Percentiles rank a stretch among this genome's conserved stretches.
Evolutionary conservation across 164 flowering plant species (phyloP).

Genomic region (Amborella trichopoda): DNA sequence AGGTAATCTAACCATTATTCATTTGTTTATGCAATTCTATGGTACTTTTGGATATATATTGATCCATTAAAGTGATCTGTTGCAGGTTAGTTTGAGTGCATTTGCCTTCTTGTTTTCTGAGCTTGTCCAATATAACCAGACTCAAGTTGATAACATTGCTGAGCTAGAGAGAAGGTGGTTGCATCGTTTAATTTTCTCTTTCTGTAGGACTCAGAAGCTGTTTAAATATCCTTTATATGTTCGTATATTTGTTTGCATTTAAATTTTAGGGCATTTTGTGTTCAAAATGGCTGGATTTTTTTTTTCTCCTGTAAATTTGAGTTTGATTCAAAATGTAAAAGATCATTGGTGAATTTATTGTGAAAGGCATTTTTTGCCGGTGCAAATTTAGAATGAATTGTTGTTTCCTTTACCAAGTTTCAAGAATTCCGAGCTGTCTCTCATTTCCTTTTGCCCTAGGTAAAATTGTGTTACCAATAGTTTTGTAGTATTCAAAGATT

Average conservation of each 20-base stretch:
- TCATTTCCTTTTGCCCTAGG: no score
- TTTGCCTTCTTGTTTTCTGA: conserved; percentile 93
- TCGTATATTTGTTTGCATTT: not conserved
- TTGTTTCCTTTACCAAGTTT: no score
- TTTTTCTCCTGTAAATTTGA: no score
- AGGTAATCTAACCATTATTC: conserved; percentile 30
- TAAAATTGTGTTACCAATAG: no score
- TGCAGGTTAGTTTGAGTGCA: conserved; percentile 95
- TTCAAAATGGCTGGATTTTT: not conserved
- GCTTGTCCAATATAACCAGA: conserved; percentile 96
- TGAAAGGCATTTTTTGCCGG: no score
- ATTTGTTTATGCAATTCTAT: not conserved
- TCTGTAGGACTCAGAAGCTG: not conserved
- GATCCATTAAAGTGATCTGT: not conserved
- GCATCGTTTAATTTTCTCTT: not conserved
- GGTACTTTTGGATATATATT: not conserved
- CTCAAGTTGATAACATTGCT: conserved; percentile 92
- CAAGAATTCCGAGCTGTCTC: no score
- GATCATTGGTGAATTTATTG: no score
- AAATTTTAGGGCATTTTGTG: not conserved
- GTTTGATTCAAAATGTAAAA: no score
- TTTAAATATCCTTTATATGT: not conserved
- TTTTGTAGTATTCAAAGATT: no score
- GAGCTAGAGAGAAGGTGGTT: conserved; percentile 86
- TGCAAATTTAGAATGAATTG: no score